Conservation (phyloP, 257 asterid genomes). For the Forsythia suspensa region DNA sequence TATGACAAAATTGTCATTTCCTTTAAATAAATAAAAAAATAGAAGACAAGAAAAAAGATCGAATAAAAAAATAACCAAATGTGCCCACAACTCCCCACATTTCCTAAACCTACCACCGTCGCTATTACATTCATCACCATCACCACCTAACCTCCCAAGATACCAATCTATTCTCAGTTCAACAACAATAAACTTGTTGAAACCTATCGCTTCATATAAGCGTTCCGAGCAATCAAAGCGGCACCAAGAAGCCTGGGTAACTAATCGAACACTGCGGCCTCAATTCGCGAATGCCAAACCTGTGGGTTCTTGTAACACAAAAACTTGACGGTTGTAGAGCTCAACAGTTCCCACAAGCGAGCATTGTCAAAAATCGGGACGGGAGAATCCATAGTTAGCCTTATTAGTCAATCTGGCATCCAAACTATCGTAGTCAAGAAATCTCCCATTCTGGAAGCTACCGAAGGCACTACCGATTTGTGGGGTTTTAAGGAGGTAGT, state of each 20-base stretch:
- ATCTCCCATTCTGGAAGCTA: conserved; percentile 80
- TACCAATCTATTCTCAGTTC: background rate
- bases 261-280: conserved; percentile 96
- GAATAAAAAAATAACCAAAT: no score
- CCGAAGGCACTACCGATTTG: conserved; percentile 84
- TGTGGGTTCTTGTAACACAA: conserved; percentile 83
- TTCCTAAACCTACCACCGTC: no score
- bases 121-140: no score
- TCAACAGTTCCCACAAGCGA: conserved; percentile 76
- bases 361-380: conserved; percentile 72
- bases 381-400: conserved; percentile 67
- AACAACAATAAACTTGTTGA: background rate
- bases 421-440: conserved; percentile 41
- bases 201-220: conserved; percentile 64
- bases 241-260: conserved; percentile 89
- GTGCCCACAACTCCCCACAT: no score
- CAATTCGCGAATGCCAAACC: conserved; percentile 92
- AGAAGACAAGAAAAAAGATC: no score
- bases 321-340: conserved; percentile 79
- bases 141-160: background rate
- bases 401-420: conserved; percentile 35
- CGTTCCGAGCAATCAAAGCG: conserved; percentile 59
- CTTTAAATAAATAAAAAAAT: no score
- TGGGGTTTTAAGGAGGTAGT: conserved; percentile 56
- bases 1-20: no score